Conservation (phyloP, 768 basidiomycete species). For the Arthromyces matolae region DNA sequence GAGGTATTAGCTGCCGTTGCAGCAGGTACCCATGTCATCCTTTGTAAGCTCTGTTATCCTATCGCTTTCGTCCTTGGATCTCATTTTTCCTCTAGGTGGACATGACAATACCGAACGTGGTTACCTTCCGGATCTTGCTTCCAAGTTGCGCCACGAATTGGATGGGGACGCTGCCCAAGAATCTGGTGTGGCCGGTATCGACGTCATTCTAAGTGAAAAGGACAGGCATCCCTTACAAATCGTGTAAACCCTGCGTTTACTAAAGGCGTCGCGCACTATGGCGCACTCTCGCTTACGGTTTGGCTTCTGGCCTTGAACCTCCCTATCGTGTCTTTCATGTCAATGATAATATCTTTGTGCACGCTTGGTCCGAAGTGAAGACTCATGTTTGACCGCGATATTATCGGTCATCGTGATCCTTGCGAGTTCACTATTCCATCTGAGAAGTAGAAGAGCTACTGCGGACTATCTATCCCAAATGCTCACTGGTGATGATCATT, state of each 20-base stretch:
- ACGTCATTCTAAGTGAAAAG: conserved; percentile 66
- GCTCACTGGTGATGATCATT: neutral
- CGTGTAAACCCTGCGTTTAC: conserved; percentile 47
- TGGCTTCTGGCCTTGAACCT: no score
- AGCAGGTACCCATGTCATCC: conserved; percentile 71
- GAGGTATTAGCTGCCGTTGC: conserved; percentile 82
- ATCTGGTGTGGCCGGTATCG: conserved; percentile 38
- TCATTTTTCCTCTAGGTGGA: conserved; percentile 51
- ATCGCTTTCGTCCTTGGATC: conserved; percentile 20
- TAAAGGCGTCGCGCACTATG: no score
- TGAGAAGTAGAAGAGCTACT: neutral
- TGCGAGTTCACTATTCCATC: no score
- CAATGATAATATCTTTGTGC: no score
- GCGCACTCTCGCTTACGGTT: no score
- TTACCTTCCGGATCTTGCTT: conserved; percentile 74
- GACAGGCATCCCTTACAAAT: conserved; percentile 76
- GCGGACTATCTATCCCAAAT: neutral
- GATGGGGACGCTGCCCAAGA: conserved; percentile 28
- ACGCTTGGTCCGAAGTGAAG: no score
- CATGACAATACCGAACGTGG: conserved; percentile 96
- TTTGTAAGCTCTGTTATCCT: conserved; percentile 57
- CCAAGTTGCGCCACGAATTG: conserved; percentile 56
- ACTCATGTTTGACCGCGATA: no score
- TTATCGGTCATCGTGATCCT: no score
- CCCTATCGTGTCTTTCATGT: no score